phyloP scores from a whole-genome alignment of 2,329 filamentous ascomycete genomes.

The Canariomyces notabilis region DNA sequence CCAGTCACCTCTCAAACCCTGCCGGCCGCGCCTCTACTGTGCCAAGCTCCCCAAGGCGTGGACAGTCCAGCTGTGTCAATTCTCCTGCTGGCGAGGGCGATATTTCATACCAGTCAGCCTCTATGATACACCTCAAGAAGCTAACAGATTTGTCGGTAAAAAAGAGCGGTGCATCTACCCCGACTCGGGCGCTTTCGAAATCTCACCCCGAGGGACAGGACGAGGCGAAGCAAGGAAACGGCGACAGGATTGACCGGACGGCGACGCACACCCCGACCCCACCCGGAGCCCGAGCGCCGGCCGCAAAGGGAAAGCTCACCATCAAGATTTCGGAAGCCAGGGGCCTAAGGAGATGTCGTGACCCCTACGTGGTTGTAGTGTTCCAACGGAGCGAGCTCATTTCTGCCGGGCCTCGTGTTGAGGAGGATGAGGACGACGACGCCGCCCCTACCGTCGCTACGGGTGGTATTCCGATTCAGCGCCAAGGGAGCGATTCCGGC shows the following conservation, averaged over 20 bases:
- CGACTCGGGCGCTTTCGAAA: conserved; percentile 76
- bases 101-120: conserved; percentile 51
- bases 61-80: conserved; percentile 19
- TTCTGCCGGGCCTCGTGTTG: conserved; percentile 70
- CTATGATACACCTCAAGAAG: conserved; percentile 68
- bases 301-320: conserved; percentile 79
- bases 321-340: conserved; percentile 85
- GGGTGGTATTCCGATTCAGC: conserved; percentile 50
- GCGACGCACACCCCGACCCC: conserved; percentile 51
- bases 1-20: conserved; percentile 65
- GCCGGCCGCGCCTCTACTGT: conserved; percentile 50
- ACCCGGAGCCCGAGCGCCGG: conserved; percentile 57
- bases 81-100: conserved; percentile 34
- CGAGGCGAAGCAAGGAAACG: conserved; percentile 36
- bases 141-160: conserved; percentile 77
- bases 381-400: conserved; percentile 97
- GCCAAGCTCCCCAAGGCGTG: conserved; percentile 46
- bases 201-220: conserved; percentile 45
- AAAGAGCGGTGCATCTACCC: conserved; percentile 92
- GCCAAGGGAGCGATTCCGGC: conserved; percentile 75
- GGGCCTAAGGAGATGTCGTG: conserved; percentile 72
- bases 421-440: conserved; percentile 54
- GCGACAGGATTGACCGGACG: conserved; percentile 40
- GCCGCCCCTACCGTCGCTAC: conserved; percentile 38
- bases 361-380: conserved; percentile 93